phyloP scores from a whole-genome alignment of 768 basidiomycete species.

The Tylopilus intermedius region DNA sequence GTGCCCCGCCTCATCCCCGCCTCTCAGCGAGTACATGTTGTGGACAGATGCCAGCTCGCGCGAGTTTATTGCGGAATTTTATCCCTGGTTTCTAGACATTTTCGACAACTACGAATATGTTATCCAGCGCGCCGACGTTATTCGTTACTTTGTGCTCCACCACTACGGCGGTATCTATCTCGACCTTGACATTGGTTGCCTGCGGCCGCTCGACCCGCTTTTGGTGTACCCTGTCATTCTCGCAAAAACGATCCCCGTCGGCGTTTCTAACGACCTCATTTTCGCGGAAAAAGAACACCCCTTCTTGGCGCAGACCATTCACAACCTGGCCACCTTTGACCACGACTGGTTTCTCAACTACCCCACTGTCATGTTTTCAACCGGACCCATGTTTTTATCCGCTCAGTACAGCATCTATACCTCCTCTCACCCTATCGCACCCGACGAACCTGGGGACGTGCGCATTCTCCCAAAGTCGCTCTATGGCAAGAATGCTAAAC shows the following conservation, averaged over 20 bases:
- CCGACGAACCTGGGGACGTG: slow-evolving; percentile 57
- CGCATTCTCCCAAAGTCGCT: slow-evolving; percentile 92
- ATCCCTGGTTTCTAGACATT: slow-evolving; percentile 90
- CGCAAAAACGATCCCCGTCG: slow-evolving; percentile 94
- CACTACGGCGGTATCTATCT: slow-evolving; percentile 94
- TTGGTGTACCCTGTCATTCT: slow-evolving; percentile 84
- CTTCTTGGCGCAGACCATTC: slow-evolving; percentile 89
- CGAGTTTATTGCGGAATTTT: slow-evolving; percentile 82
- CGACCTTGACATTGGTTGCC: slow-evolving; percentile 94
- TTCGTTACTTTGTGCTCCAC: slow-evolving; percentile 96
- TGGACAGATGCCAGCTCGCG: slow-evolving; percentile 94
- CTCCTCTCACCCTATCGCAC: slow-evolving; percentile 56
- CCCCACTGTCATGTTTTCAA: slow-evolving; percentile 99
- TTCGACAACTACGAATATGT: slow-evolving; percentile 88
- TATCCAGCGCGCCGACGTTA: slow-evolving; percentile 94
- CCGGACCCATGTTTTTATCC: slow-evolving; percentile 98
- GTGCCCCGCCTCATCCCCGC: slow-evolving; percentile 14
- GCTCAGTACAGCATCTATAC: slow-evolving; percentile 88
- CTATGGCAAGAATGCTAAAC: slow-evolving; percentile 94
- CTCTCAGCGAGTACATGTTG: slow-evolving; percentile 82
- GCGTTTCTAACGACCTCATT: slow-evolving; percentile 96
- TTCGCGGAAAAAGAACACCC: slow-evolving; percentile 81
- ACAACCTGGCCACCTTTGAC: slow-evolving; percentile 87
- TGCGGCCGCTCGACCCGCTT: slow-evolving; percentile 80
- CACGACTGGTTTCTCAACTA: slow-evolving; percentile 95